Percentiles rank a stretch among this genome's conserved stretches.
Conservation (phyloP, 768 basidiomycete species). For the Gelatoporia subvermispora region DNA sequence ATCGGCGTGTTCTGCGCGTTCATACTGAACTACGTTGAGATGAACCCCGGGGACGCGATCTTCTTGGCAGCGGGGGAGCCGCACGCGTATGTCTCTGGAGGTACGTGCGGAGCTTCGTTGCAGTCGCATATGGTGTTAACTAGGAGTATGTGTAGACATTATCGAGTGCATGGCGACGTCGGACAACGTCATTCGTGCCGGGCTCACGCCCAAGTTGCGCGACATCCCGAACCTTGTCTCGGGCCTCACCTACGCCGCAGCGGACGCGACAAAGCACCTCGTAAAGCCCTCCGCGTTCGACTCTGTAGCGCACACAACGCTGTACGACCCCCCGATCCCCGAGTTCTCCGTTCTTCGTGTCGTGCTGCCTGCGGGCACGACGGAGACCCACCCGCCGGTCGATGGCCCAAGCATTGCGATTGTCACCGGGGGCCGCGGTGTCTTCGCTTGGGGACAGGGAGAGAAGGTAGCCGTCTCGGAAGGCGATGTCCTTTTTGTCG, state of each 20-base stretch:
- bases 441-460: constrained; percentile 42
- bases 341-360: constrained; percentile 87
- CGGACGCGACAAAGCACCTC: constrained; percentile 62
- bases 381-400: constrained; percentile 55
- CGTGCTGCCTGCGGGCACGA: constrained; percentile 37
- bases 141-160: constrained; percentile 56
- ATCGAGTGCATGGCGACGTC: constrained; percentile 99
- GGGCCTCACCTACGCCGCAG: constrained; percentile 81
- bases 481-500: constrained; percentile 83
- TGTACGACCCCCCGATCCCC: constrained; percentile 90
- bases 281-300: constrained; percentile 55
- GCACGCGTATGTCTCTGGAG: constrained; percentile 93
- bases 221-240: constrained; percentile 88
- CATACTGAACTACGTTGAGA: constrained; percentile 78
- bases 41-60: constrained; percentile 84
- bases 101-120: constrained; percentile 42
- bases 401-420: constrained; percentile 85
- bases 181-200: constrained; percentile 98
- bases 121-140: not conserved
- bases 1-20: constrained; percentile 92
- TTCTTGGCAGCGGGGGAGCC: constrained; percentile 96
- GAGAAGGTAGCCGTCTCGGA: constrained; percentile 36
- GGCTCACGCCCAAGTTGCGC: constrained; percentile 92
- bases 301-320: constrained; percentile 29
- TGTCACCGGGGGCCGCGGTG: constrained; percentile 64